Conservation (phyloP, 768 basidiomycete species). For the Tulasnella calospora region DNA sequence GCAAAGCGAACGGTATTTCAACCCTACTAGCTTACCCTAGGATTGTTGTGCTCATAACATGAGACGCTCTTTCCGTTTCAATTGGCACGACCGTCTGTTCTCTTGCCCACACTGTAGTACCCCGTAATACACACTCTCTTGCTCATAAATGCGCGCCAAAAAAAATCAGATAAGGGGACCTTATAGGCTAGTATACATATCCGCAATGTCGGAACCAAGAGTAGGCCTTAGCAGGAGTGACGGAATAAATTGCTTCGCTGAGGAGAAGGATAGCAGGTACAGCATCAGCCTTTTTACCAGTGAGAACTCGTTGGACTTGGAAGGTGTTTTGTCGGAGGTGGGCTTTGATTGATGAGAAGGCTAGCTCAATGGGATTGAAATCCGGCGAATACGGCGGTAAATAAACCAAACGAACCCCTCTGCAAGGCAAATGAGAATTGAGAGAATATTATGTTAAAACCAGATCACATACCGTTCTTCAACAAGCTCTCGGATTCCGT, state of each 20-base stretch:
- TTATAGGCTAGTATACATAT: neutral
- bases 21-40: neutral
- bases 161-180: neutral
- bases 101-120: too few relatives aligned
- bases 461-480: neutral
- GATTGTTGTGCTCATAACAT: too few relatives aligned
- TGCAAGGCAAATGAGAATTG: neutral
- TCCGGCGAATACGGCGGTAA: constrained; percentile 26
- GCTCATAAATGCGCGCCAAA: neutral
- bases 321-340: neutral
- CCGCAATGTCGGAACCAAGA: constrained; percentile 18
- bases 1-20: neutral
- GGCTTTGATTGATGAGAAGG: constrained; percentile 24
- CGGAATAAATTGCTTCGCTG: neutral
- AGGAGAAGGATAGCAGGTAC: neutral
- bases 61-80: too few relatives aligned
- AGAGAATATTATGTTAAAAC: too few relatives aligned
- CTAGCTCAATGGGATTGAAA: constrained; percentile 23
- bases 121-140: neutral
- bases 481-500: neutral
- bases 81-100: too few relatives aligned
- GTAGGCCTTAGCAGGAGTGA: neutral
- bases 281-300: neutral
- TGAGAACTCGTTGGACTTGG: neutral
- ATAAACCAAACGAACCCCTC: constrained; percentile 7